Evolutionary conservation across 2,329 filamentous ascomycete genomes (phyloP), one percentile per base, ranked within the genome.

Genomic region (Penicillium sp.): DNA sequence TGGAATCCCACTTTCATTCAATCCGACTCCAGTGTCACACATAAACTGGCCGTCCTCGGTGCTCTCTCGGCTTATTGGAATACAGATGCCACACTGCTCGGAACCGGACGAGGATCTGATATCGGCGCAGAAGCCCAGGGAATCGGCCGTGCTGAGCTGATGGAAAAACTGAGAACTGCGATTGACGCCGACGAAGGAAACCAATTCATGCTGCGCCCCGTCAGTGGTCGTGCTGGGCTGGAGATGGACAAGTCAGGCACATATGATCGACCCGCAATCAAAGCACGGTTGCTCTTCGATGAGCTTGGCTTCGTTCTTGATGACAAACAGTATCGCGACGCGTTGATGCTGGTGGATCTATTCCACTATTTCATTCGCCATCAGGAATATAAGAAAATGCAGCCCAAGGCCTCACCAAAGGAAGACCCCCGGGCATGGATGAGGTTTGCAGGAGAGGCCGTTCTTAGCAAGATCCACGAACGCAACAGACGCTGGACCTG

Each of bases 291-390:
- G 17, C 73, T 97, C 2, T 99, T 99, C 61, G 91, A 99, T 64
- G 94, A 99, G 64, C 90, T 99, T 51, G 93, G 94, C 44, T 84
- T 99, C 56, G 87, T 97, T n/a, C 78, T 99, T 29, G 94, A 99
- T 59, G 91, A 98, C 57, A 82, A 96, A 57, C 93, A 99, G 67
- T 99, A 99, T 65, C 86, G 94, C 28, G 93, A 99, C 71, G 88
- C 85, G 5, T 73, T 99, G 51, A 98, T 98, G 93, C 87, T 99
- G 75, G 87, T 97, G 2, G 93, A 99, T 65, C 76, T 97, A 3
- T 98, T 99, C 74, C 93, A 98, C 69, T 97, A 95, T 71, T 98
- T 97, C 68, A 87, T 96, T 60, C 84, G 91, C 29, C 93, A 98
- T 58, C 93, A 97, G 67, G 91, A 99, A 67, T 96, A 97, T 74